Conservation (phyloP, 768 basidiomycete species). For the Roridomyces roridus region DNA sequence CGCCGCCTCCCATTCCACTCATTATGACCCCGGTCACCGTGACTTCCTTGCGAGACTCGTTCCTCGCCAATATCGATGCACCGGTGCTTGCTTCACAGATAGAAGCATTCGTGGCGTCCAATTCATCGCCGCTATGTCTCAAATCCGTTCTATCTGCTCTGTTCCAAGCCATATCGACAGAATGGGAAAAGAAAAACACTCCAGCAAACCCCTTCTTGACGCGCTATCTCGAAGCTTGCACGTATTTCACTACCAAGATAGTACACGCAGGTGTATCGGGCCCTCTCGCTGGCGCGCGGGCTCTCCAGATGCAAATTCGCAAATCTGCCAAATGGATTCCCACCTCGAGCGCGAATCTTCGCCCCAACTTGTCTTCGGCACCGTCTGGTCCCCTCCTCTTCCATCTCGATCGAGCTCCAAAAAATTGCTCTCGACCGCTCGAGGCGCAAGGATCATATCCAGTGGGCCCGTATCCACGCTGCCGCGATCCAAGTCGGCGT, state of each 20-base stretch:
- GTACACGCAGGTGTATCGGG: slow-evolving; percentile 62
- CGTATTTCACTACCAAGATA: slow-evolving; percentile 54
- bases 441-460: slow-evolving; percentile 66
- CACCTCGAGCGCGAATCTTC: slow-evolving; percentile 22
- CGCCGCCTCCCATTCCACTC: slow-evolving; percentile 25
- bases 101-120: slow-evolving; percentile 51
- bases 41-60: slow-evolving; percentile 50
- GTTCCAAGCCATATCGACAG: slow-evolving; percentile 57
- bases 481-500: slow-evolving; percentile 67
- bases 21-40: slow-evolving; percentile 29
- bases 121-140: slow-evolving; percentile 57
- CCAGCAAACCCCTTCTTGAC: slow-evolving; percentile 46
- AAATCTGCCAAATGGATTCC: slow-evolving; percentile 62
- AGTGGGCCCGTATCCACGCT: slow-evolving; percentile 72
- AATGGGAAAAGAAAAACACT: slow-evolving; percentile 27
- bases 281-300: slow-evolving; percentile 60
- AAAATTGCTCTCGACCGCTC: slow-evolving; percentile 65
- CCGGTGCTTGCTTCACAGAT: slow-evolving; percentile 60
- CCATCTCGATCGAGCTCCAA: slow-evolving; percentile 66
- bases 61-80: slow-evolving; percentile 53
- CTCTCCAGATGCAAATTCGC: slow-evolving; percentile 64
- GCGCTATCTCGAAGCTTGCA: slow-evolving; percentile 58
- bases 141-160: slow-evolving; percentile 57
- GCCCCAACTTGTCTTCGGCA: slow-evolving; percentile 22
- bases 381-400: slow-evolving; percentile 36